Base-by-base conservation (phyloP, 2,329 filamentous ascomycete genomes). In the Apiospora arundinis region DNA sequence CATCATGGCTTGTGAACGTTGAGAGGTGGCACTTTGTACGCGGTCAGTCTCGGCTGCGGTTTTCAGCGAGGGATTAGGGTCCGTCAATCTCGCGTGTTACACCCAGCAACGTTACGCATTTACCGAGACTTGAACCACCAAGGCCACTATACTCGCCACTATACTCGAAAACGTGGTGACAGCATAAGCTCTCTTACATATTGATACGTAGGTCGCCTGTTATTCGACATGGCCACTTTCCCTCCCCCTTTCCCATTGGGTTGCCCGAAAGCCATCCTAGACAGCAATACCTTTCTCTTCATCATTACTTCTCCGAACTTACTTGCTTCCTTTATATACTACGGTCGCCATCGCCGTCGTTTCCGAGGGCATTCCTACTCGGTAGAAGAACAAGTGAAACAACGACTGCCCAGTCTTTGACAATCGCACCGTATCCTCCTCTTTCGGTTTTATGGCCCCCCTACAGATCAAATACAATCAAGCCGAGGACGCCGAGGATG, bases 41-140 rank as follows among this genome's bases (percentile, higher is more conserved):
- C 32, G 37, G 8, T 21, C 18, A n/a, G 56, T 63, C 56, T 40
- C 56, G 56, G 16, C 28, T 40, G n/a, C 56, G 32, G 32, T 40
- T 40, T 40, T 40, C 32, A n/a, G 32, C 56, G 56, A 63, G 56
- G 32, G 18, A 63, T 40, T 40, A 63, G 56, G 32, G 32, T 63
- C 32, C 56, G 56, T 11, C 56, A 63, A 63, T 63, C 56, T 63
- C 56, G 56, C 21, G 32, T 63, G 52, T 32, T 60, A 37, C 32
- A 40, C 56, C 28, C 32, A 63, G 32, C 56, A 63, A 63, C 56
- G 56, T 63, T 63, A 63, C 56, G 18, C 32, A 32, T 63, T 63
- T 6, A 11, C 56, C 56, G 56, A 63, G 9, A 18, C 12, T 63
- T 40, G 32, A 23, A 40, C n/a, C 32, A 40, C 9, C 32, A 23